Conservation (phyloP, 2,329 filamentous ascomycete genomes). For the Colletotrichum sp. region DNA sequence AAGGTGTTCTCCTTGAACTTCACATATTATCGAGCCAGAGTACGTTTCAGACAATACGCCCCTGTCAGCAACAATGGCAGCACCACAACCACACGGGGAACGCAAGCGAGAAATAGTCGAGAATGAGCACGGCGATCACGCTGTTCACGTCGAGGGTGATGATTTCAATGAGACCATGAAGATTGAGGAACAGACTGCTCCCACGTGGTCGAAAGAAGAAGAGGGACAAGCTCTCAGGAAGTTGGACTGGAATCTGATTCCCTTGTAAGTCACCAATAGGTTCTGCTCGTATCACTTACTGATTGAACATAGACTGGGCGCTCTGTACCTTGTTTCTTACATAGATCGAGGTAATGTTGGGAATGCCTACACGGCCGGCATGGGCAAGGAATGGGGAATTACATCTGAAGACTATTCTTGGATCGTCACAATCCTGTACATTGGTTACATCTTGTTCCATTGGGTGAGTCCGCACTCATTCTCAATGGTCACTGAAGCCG, state of each 20-base stretch:
- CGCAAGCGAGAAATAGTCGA: neutral
- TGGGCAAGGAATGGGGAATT: slow-evolving; percentile 8
- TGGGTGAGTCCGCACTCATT: neutral
- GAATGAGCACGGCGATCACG: neutral
- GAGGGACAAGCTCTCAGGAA: neutral
- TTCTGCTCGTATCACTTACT: neutral
- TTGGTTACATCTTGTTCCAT: slow-evolving; percentile 6
- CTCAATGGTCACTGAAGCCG: no score
- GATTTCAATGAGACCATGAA: neutral
- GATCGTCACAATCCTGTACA: slow-evolving; percentile 8
- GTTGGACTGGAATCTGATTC: slow-evolving; percentile 4
- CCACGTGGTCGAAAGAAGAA: slow-evolving; percentile 1
- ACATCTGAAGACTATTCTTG: slow-evolving; percentile 15
- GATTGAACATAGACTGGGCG: neutral
- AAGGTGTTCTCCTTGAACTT: neutral
- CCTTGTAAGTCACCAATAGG: neutral
- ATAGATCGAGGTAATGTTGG: slow-evolving; percentile 10
- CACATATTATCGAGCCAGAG: neutral
- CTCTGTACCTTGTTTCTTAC: slow-evolving; percentile 1
- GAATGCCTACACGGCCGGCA: slow-evolving; percentile 18
- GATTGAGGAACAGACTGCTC: no score
- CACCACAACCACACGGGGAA: neutral
- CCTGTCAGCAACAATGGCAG: neutral
- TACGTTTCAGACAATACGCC: neutral
- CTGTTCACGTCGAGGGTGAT: neutral